Conservation (phyloP, 805 yeast species). For the Pichia membranifaciens region DNA sequence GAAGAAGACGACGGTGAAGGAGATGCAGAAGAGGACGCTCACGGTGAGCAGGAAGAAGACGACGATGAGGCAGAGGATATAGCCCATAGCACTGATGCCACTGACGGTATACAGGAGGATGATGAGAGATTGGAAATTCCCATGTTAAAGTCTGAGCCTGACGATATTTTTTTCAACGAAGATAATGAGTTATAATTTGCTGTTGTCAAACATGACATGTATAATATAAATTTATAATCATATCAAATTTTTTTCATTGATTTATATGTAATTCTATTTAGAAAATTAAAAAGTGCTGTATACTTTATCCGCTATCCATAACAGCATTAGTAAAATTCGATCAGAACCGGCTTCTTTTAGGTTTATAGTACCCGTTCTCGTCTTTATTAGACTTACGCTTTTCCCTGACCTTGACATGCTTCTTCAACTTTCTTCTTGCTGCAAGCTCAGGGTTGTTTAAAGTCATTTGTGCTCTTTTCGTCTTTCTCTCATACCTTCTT, state of each 20-base stretch:
- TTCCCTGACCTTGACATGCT: constrained; percentile 70
- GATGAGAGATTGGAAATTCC: constrained; percentile 2
- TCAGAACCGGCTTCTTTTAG: constrained; percentile 46
- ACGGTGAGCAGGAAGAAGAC: constrained; percentile 8
- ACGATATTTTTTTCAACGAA: constrained; percentile 2
- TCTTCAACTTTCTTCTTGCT: constrained; percentile 71
- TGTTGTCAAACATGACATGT: background rate
- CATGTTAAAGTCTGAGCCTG: constrained; percentile 6
- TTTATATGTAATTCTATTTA: background rate
- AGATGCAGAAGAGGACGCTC: too few species aligned
- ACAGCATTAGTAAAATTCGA: too few species aligned
- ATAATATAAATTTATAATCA: background rate
- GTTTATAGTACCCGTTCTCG: constrained; percentile 67
- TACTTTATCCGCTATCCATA: background rate
- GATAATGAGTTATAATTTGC: background rate
- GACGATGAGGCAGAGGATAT: constrained; percentile 6
- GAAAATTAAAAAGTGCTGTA: background rate
- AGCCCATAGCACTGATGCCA: constrained; percentile 4
- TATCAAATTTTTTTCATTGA: background rate
- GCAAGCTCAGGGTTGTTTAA: constrained; percentile 74
- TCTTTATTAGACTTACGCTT: constrained; percentile 72
- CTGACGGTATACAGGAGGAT: constrained; percentile 10
- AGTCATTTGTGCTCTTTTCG: constrained; percentile 69
- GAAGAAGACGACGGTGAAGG: constrained; percentile 3
- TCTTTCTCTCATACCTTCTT: constrained; percentile 70